These are phyloP conservation scores for Chlorencoelia australis DNA, from an alignment of 2,329 filamentous ascomycete genomes.

Conservation along the genomic window DNA sequence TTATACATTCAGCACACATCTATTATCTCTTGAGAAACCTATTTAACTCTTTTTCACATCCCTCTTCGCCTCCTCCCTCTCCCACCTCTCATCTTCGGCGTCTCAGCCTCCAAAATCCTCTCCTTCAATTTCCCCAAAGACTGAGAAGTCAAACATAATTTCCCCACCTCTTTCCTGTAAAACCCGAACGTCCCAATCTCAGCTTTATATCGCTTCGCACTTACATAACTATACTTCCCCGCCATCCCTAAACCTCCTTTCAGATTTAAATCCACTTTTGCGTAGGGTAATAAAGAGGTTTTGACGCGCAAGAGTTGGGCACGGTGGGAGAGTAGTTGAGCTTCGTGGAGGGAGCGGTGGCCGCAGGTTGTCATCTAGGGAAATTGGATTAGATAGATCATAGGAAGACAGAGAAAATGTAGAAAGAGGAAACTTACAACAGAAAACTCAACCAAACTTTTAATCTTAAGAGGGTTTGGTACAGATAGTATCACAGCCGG, in stretches of 20 bases:
- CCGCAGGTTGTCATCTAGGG: conserved; percentile 2
- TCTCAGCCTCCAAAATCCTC: no score
- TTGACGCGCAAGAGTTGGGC: background rate
- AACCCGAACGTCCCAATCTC: conserved; percentile 4
- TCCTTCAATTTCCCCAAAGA: no score
- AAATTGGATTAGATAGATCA: background rate
- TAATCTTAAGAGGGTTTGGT: background rate
- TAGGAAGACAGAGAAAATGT: background rate
- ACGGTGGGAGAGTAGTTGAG: background rate
- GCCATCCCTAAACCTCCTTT: background rate
- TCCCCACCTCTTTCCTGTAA: background rate
- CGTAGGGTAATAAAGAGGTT: background rate
- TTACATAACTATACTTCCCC: conserved; percentile 5
- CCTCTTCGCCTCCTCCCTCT: no score
- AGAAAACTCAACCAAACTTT: conserved; percentile 1
- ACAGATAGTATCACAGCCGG: conserved; percentile 1
- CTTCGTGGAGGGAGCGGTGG: conserved; percentile 3
- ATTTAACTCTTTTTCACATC: no score
- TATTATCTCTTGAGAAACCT: no score
- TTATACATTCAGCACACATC: no score
- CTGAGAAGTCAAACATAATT: no score
- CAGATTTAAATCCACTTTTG: conserved; percentile 5
- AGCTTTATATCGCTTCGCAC: background rate
- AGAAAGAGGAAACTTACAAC: background rate
- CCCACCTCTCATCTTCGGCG: no score